Conservation (phyloP, 805 yeast species). For the Lachancea waltii region DNA sequence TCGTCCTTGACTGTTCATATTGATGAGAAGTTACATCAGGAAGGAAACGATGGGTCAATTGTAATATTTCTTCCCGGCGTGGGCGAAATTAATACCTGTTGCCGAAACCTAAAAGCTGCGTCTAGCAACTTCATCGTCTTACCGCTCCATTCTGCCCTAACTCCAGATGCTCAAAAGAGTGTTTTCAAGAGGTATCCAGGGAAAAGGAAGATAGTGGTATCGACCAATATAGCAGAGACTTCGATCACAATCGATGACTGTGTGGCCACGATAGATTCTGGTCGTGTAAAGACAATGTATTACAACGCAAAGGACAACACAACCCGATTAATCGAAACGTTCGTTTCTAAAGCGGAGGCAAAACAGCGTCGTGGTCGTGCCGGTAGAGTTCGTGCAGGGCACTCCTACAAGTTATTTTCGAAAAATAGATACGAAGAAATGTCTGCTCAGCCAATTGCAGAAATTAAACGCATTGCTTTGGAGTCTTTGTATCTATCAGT, state of each 20-base stretch:
- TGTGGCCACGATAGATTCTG: constrained; percentile 90
- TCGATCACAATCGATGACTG: constrained; percentile 94
- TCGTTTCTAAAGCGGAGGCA: constrained; percentile 88
- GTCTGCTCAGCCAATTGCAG: constrained; percentile 78
- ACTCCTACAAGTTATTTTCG: constrained; percentile 84
- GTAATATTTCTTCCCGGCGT: constrained; percentile 87
- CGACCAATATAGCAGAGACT: constrained; percentile 97
- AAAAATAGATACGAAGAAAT: constrained; percentile 88
- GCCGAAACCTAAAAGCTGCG: constrained; percentile 17
- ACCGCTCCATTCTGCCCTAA: constrained; percentile 85
- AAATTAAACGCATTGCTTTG: constrained; percentile 74
- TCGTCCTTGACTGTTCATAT: constrained; percentile 48
- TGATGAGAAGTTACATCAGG: constrained; percentile 40
- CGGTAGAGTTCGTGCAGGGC: constrained; percentile 98
- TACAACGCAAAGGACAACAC: constrained; percentile 70
- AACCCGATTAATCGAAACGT: constrained; percentile 64
- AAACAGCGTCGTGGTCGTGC: constrained; percentile 96
- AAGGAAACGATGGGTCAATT: constrained; percentile 58
- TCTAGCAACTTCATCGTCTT: constrained; percentile 29
- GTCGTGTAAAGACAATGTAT: constrained; percentile 83
- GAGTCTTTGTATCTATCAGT: constrained; percentile 80
- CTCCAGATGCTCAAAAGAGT: constrained; percentile 92
- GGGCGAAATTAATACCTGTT: constrained; percentile 69
- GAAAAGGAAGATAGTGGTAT: constrained; percentile 82
- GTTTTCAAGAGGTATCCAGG: constrained; percentile 89